Percentiles rank a stretch among this genome's conserved stretches.
These are phyloP conservation scores for Actinidia arguta DNA, from an alignment of 179 eudicot species.

Conservation along the genomic window DNA sequence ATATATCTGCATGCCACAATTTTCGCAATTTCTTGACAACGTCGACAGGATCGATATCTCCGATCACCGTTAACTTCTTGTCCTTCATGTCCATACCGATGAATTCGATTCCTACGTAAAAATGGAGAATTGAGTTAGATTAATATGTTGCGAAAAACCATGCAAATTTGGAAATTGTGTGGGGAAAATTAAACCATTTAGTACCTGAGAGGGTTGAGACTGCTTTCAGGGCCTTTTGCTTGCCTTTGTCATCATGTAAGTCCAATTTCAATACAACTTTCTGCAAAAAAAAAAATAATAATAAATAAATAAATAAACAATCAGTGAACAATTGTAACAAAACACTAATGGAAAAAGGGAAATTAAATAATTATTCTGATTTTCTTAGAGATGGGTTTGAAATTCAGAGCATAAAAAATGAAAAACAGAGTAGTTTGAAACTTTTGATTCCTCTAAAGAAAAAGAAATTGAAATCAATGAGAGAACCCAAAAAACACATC, in stretches of 20 bases:
- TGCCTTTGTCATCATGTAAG: conserved; percentile 36
- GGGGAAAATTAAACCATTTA: neutral
- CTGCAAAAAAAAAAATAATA: conserved; percentile 26
- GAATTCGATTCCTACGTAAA: conserved; percentile 42
- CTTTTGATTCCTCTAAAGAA: too few relatives aligned
- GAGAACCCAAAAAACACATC: too few relatives aligned
- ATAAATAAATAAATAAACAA: neutral
- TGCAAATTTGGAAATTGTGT: neutral
- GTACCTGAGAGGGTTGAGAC: conserved; percentile 42
- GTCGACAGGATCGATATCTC: conserved; percentile 44
- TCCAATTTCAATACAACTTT: conserved; percentile 36
- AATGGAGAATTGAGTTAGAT: neutral
- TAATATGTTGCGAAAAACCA: neutral
- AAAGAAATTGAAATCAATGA: too few relatives aligned
- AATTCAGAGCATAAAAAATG: too few relatives aligned
- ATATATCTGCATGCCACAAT: conserved; percentile 27
- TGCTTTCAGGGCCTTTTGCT: conserved; percentile 49
- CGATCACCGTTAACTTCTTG: conserved; percentile 45
- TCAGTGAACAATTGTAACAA: neutral
- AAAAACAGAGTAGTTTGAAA: too few relatives aligned
- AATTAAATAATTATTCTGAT: too few relatives aligned
- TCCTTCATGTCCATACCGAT: conserved; percentile 47
- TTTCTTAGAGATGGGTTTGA: too few relatives aligned
- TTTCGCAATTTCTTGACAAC: conserved; percentile 38
- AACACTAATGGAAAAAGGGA: too few relatives aligned